Conservation (phyloP, 2,329 filamentous ascomycete genomes). For the Aspergillus cejpii region DNA sequence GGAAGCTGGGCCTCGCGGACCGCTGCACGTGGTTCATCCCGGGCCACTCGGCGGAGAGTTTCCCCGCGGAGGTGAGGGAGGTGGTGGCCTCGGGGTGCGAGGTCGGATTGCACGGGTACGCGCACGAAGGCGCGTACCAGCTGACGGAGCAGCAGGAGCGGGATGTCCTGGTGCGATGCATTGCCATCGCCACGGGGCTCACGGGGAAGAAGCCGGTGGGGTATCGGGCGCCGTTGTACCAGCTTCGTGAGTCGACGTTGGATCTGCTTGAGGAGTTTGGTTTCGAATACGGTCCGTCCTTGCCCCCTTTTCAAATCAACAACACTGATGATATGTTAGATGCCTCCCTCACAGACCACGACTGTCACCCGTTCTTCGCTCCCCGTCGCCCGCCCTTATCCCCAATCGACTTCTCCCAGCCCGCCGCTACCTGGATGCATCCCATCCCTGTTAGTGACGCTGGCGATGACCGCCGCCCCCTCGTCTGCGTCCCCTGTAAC, state of each 20-base stretch:
- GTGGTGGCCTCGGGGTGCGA: slow-evolving; percentile 51
- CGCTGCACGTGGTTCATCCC: slow-evolving; percentile 57
- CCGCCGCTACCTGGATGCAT: slow-evolving; percentile 43
- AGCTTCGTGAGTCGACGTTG: slow-evolving; percentile 36
- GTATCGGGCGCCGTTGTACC: slow-evolving; percentile 36
- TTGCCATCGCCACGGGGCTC: slow-evolving; percentile 63
- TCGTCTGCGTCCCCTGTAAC: slow-evolving; percentile 42
- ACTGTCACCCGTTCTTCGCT: slow-evolving; percentile 39
- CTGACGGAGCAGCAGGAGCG: slow-evolving; percentile 67
- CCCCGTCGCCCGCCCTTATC: slow-evolving; percentile 32
- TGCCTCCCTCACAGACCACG: slow-evolving; percentile 39
- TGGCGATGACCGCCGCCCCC: slow-evolving; percentile 19
- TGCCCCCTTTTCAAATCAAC: background rate
- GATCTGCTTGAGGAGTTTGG: slow-evolving; percentile 38
- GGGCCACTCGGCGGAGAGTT: slow-evolving; percentile 54
- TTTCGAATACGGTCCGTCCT: slow-evolving; percentile 35
- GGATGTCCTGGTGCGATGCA: slow-evolving; percentile 68
- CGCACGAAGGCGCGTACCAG: slow-evolving; percentile 62
- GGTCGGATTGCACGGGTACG: slow-evolving; percentile 54
- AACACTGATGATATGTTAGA: slow-evolving; percentile 29
- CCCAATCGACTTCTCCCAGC: slow-evolving; percentile 39
- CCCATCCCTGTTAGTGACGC: slow-evolving; percentile 28
- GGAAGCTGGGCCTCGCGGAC: slow-evolving; percentile 46
- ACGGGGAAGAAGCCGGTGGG: slow-evolving; percentile 59
- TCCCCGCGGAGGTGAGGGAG: slow-evolving; percentile 46